Evolutionary conservation across 495 filamentous ascomycete species (phyloP).

Genomic region (Xylaria venustula): DNA sequence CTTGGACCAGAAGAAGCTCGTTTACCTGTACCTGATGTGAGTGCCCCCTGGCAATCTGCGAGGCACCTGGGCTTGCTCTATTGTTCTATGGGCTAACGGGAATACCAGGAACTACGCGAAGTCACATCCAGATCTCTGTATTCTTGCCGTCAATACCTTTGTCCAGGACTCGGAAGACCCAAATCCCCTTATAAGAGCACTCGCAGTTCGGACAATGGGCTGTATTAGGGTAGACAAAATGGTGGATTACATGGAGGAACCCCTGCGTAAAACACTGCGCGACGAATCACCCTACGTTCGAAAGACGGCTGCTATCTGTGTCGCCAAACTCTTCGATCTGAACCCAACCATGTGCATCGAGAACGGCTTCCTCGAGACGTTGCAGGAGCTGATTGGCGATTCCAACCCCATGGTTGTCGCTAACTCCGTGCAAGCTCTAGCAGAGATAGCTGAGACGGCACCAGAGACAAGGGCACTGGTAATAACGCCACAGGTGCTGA

Average conservation of each 20-base stretch:
- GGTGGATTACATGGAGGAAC: slow-evolving; percentile 99
- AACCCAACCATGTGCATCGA: slow-evolving; percentile 90
- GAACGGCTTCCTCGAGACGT: slow-evolving; percentile 92
- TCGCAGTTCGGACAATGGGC: slow-evolving; percentile 98
- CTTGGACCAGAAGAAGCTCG: slow-evolving; percentile 98
- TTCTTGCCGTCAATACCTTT: slow-evolving; percentile 98
- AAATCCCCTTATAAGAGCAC: slow-evolving; percentile 89
- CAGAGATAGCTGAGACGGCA: slow-evolving; percentile 86
- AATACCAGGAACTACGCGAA: slow-evolving; percentile 93
- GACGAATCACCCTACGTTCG: slow-evolving; percentile 98
- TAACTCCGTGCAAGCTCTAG: slow-evolving; percentile 89
- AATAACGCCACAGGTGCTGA: slow-evolving; percentile 76
- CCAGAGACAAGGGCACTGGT: slow-evolving; percentile 86
- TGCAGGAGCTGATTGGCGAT: slow-evolving; percentile 95
- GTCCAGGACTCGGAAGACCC: slow-evolving; percentile 99
- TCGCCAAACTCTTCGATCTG: slow-evolving; percentile 95
- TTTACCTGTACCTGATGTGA: slow-evolving; percentile 97
- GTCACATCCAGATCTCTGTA: slow-evolving; percentile 98
- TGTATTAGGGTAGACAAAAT: slow-evolving; percentile 99
- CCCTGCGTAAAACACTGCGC: slow-evolving; percentile 89
- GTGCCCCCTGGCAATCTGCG: slow-evolving; percentile 22
- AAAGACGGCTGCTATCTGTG: slow-evolving; percentile 96
- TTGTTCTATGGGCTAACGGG: slow-evolving; percentile 18
- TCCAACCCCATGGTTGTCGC: slow-evolving; percentile 99
- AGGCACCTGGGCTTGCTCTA: background rate